Evolutionary conservation across 257 asterid species (phyloP), one percentile per base, ranked within the genome.

Genomic region (Lantana camara): DNA sequence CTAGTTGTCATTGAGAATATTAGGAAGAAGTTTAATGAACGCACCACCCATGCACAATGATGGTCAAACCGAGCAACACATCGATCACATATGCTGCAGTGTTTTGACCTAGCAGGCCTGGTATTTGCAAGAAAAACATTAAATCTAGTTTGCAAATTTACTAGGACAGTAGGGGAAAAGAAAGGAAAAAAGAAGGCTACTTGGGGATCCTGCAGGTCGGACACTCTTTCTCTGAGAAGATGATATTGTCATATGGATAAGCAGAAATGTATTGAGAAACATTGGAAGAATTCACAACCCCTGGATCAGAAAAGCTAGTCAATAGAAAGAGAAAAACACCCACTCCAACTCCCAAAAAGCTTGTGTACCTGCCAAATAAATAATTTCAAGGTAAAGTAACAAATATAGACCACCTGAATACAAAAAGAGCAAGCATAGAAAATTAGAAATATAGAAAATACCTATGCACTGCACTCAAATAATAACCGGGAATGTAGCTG

Each of bases 41-140:
- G 65, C 75, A 93, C 99, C 99, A 94, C 86, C 99, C 99, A 94
- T 60, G 90, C 97, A 83, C 99, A 94, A 57, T 94, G 99, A 82
- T 94, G 99, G 62, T 94, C 99, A 75, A 94, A 94, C 61, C 99
- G 88, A 73, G 99, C 96, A 71, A 94, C 96, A 80, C 99, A 94
- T 21, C 91, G 95, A 72, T 80, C 69, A 61, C 99, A 94, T 67
- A 94, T 77, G 69, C 95, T 87, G 80, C 99, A 94, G 76, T 94
- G 99, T 79, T 94, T 94, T 52, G 99, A 90, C 74, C 99, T 90
- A 54, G 99, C 97, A 63, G 97, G 99, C 61, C 99, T 93, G 74
- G 41, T 27, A 68, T 2, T 70, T 35, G 49, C 75, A 64, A 40
- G 17, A 30, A 19, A 41, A 27, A 55, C 65, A 62, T 42, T 13